phyloP scores from a whole-genome alignment of 2,329 filamentous ascomycete genomes.

The Fusarium mangiferae region DNA sequence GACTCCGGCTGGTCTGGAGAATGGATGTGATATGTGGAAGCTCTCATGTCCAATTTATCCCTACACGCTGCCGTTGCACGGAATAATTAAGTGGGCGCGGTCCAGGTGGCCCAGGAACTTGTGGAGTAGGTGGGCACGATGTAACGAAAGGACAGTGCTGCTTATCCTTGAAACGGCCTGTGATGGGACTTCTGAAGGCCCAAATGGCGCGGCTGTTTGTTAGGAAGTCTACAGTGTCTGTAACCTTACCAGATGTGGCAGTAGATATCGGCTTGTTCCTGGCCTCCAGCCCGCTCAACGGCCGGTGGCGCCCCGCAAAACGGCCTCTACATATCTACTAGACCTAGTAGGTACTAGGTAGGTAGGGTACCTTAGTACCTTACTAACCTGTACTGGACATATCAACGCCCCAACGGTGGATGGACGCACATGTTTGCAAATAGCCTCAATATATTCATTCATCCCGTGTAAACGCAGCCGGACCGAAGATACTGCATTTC shows the following conservation, averaged over 20 bases:
- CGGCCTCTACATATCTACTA: neutral
- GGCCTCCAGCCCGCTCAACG: conserved; percentile 8
- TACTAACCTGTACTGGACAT: too few species aligned
- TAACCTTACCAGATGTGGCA: conserved; percentile 13
- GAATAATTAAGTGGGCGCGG: conserved; percentile 29
- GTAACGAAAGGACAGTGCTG: conserved; percentile 37
- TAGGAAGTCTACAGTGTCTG: conserved; percentile 25
- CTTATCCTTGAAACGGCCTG: neutral
- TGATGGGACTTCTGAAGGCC: neutral
- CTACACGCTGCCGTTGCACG: conserved; percentile 16
- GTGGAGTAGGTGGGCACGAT: conserved; percentile 37
- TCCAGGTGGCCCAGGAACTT: conserved; percentile 37
- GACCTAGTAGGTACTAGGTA: too few species aligned
- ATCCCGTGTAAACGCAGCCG: neutral
- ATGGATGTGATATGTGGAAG: conserved; percentile 33
- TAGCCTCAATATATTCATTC: conserved; percentile 21
- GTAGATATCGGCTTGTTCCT: conserved; percentile 29
- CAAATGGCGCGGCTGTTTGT: conserved; percentile 8
- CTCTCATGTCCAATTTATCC: conserved; percentile 26
- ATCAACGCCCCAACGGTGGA: neutral
- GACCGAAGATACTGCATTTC: neutral
- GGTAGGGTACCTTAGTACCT: too few species aligned
- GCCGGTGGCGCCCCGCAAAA: conserved; percentile 29
- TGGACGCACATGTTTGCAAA: conserved; percentile 9
- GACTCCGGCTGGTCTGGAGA: conserved; percentile 36